phyloP scores from a whole-genome alignment of 345 rosid genomes.

The Arabidopsis arenosa region DNA sequence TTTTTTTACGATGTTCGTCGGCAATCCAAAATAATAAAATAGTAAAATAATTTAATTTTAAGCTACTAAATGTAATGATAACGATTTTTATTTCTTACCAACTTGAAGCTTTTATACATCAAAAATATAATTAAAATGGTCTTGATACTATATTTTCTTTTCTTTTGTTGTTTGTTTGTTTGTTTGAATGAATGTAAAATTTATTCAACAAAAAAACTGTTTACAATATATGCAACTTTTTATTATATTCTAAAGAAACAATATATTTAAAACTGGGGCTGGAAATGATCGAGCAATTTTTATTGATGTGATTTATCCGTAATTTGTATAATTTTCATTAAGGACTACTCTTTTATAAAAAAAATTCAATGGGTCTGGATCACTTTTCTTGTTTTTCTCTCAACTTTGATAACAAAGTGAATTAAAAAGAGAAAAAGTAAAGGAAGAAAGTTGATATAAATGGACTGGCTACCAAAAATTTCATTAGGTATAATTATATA shows the following conservation, averaged over 20 bases:
- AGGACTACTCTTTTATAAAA: background rate
- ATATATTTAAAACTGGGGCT: background rate
- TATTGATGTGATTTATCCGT: background rate
- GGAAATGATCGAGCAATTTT: background rate
- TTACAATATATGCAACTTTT: no score
- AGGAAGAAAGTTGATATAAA: slow-evolving; percentile 29
- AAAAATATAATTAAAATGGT: no score
- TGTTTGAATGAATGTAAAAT: no score
- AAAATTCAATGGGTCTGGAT: background rate
- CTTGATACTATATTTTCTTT: background rate
- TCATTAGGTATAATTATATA: slow-evolving; percentile 24
- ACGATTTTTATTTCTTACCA: background rate
- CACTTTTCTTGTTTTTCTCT: background rate
- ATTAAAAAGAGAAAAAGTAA: background rate
- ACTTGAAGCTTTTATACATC: background rate
- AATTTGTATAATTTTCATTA: background rate
- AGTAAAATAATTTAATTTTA: no score
- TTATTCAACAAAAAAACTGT: no score
- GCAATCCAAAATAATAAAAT: no score
- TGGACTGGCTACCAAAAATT: slow-evolving; percentile 43
- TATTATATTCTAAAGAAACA: background rate
- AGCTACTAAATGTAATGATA: background rate
- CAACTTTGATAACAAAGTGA: background rate
- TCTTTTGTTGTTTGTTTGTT: no score
- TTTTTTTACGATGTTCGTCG: no score